Base-by-base conservation (phyloP, 2,329 filamentous ascomycete genomes). In the Westerdykella ornata region DNA sequence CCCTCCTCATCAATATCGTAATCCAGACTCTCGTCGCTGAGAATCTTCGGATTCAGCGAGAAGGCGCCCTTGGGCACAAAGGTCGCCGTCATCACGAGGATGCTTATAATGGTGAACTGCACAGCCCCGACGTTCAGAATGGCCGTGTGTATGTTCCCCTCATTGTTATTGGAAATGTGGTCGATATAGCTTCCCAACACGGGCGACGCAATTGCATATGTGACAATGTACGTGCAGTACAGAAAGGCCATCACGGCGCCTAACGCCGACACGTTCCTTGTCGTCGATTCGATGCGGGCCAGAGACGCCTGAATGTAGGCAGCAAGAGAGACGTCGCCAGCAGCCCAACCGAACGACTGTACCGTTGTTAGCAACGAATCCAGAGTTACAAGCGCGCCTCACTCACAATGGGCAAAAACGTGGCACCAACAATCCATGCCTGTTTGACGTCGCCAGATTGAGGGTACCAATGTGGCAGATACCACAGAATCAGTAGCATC, bases 211-310 rank as follows among this genome's bases (percentile, higher is more conserved):
- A 73, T 67, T 26, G 70, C 70, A 49, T 71, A 73, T 17, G 67
- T 63, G 30, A 72, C 63, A 30, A 75, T 72, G 48, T 75, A 74
- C 6, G 69, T 69, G 5, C 65, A 70, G 53, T 75, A 74, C 4
- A 75, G 59, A 48, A 73, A 73, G 0, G 71, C 69, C 72, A 75
- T 75, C 31, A 75, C 71, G 1, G 72, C 71, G 14, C 70, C 72
- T 2, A 75, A 59, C 0, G 72, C 68, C 2, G 71, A 73, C 2
- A 75, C 70, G 32, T 72, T 68, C 35, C 66, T 63, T 29, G 67
- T 65, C 33, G 69, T 59, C 8, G 60, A 60, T 47, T 74, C 72
- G 18, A 70, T 59, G 17, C 70, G 62, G 1, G 69, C 63, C n/a
- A 75, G 63, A 5, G 69, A 68, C 3, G 72, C 70, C 51, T 75